phyloP scores from a whole-genome alignment of 352 stramenopile genomes.

The Globisporangium paroecandrum region DNA sequence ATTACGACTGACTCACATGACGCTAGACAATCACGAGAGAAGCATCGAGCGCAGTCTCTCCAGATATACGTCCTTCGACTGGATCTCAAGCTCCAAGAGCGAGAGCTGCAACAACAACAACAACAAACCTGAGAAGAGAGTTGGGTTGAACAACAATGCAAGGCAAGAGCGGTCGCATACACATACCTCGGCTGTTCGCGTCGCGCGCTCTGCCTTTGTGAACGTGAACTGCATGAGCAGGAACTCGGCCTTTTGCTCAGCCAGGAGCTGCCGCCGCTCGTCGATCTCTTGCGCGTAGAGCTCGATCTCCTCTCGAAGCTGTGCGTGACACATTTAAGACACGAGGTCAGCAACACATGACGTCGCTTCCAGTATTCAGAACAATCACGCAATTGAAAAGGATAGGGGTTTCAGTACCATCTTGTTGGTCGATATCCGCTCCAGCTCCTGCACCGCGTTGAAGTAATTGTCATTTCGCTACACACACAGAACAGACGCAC shows the following conservation, averaged over 20 bases:
- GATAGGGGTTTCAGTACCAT: conserved; percentile 24
- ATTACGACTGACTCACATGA: background rate
- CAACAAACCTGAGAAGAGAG: background rate
- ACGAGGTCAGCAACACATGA: background rate
- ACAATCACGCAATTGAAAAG: background rate
- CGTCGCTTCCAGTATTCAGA: background rate
- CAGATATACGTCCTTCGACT: conserved; percentile 67
- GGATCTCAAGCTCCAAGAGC: conserved; percentile 63
- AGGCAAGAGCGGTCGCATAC: background rate
- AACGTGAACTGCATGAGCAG: conserved; percentile 42
- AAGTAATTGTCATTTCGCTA: conserved; percentile 65
- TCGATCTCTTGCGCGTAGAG: conserved; percentile 61
- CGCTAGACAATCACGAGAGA: conserved; percentile 17
- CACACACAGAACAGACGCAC: background rate
- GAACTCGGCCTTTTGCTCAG: conserved; percentile 40
- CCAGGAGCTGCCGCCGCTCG: conserved; percentile 30
- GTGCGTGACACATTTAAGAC: background rate
- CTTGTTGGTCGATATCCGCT: conserved; percentile 56
- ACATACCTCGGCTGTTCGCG: conserved; percentile 55
- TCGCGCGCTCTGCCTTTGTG: conserved; percentile 40
- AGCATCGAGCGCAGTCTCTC: conserved; percentile 48
- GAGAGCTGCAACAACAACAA: conserved; percentile 35
- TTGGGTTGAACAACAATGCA: background rate
- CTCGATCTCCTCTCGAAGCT: conserved; percentile 56
- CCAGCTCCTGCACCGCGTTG: conserved; percentile 49